Base-by-base conservation (phyloP, 148 eudicot species). In the Cornus florida region DNA sequence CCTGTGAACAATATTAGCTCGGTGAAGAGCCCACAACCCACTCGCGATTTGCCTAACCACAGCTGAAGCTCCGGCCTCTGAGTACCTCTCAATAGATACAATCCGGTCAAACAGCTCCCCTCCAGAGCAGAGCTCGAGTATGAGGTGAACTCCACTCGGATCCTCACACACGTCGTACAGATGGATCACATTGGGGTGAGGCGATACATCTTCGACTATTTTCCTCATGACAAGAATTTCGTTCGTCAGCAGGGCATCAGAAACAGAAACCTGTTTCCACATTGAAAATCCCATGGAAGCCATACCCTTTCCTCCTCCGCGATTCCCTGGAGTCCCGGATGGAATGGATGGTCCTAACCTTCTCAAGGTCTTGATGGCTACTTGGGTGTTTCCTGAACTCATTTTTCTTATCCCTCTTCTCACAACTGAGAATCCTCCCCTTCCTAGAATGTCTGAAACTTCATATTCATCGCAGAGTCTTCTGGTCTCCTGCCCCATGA, bases 91-190 rank as follows among this genome's bases (percentile, higher is more conserved):
- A 6, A 19, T 77, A 59, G 87, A 77, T n/a, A 88, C 91, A 60
- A 88, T 88, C 20, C 88, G 75, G 79, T 88, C 91, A 57, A 88
- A 88, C 41, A 88, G 84, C 81, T 88, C 89, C 0, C 91, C 91
- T 8, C 89, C 89, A 5, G 87, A 84, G 73, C 89, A 88, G 48
- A 86, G 84, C 81, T 88, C 87, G 12, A 88, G 84, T 22, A 88
- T 83, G 35, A 88, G 78, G 79, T 88, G 91, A 53, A 88, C 83
- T 8, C 91, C 91, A 2, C 48, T 78, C 6, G 71, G 76, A 32
- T 82, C 84, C 77, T 82, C 84, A 13, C 84, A 82, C 12, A 82
- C 84, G 53, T 82, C 91, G 57, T 88, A 75, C 11, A 88, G 77
- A 28, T 88, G 89, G 67, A 88, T 88, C 12, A 88, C 87, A 50